Conservation (phyloP, 2,329 filamentous ascomycete genomes). For the Orbilia oligospora region DNA sequence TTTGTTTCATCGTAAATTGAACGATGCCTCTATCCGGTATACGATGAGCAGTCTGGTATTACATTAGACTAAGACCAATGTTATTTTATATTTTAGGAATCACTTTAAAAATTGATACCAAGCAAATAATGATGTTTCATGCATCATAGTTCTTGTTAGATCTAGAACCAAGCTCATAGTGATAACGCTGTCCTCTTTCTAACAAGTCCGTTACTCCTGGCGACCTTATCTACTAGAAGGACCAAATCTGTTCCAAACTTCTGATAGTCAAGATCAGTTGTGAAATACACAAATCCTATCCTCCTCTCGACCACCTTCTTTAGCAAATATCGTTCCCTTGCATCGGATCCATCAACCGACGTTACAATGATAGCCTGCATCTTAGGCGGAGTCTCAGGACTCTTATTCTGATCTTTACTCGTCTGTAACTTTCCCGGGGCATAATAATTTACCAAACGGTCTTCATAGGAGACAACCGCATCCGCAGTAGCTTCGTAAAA, state of each 20-base stretch:
- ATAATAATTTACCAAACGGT: slow-evolving; percentile 27
- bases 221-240: slow-evolving; percentile 12
- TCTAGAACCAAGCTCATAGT: too few species aligned
- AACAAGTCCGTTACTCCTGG: slow-evolving; percentile 16
- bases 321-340: slow-evolving; percentile 32
- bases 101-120: too few species aligned
- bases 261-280: slow-evolving; percentile 35
- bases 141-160: too few species aligned
- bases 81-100: too few species aligned
- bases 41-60: neutral
- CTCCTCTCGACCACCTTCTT: slow-evolving; percentile 9
- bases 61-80: too few species aligned
- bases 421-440: slow-evolving; percentile 18
- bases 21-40: neutral
- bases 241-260: slow-evolving; percentile 30
- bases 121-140: neutral
- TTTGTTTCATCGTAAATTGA: neutral
- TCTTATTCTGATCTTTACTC: slow-evolving; percentile 37
- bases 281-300: slow-evolving; percentile 44
- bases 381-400: slow-evolving; percentile 11
- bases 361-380: slow-evolving; percentile 37
- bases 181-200: neutral
- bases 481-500: slow-evolving; percentile 26
- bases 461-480: slow-evolving; percentile 32
- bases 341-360: slow-evolving; percentile 13